Evolutionary conservation across 1,284 basidiomycete genomes (phyloP), one percentile per base, ranked within the genome.

Genomic region (Trametes sp.): DNA sequence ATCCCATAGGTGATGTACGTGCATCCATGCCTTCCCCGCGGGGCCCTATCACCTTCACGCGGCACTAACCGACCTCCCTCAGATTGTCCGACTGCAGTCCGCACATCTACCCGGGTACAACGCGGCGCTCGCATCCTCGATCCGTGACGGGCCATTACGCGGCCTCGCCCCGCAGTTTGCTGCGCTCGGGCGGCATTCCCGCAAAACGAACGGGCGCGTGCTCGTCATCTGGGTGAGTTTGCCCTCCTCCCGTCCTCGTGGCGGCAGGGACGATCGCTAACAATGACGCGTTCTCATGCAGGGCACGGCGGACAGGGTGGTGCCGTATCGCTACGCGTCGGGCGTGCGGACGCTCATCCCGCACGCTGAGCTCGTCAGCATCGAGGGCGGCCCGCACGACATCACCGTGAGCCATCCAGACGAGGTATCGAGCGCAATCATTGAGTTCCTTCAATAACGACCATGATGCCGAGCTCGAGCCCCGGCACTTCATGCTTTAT

Each of bases 31-130:
- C n/a, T 31, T 28, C 29, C 23, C 23, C 29, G 16, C 33, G 56
- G 26, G 23, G 2, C 38, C 38, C 41, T 23, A 33, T 59, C 33
- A 35, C 38, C 14, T n/a, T 14, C 38, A 6, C 38, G 8, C 19
- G 31, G 29, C 36, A 19, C 35, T 42, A 49, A 45, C 38, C 14
- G 1, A 6, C 23, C 23, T 2, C 28, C 2, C 1, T 44, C 69
- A 81, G 84, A 84, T 92, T 62, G 86, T 92, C 1, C 83, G 88
- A 28, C 76, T 90, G 13, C 91, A 93, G 76, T 88, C 87, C 0
- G 89, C 89, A 2, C 85, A 89, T 71, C 80, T 93, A 13, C 84
- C 87, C 6, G 86, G 90, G 8, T 93, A 86, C 74, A 88, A 90
- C 62, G 79, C 83, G 21, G 91, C 91, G 0, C 74, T 93, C 14